phyloP scores from a whole-genome alignment of 1,284 basidiomycete species.

The Rhizopogon parksii region DNA sequence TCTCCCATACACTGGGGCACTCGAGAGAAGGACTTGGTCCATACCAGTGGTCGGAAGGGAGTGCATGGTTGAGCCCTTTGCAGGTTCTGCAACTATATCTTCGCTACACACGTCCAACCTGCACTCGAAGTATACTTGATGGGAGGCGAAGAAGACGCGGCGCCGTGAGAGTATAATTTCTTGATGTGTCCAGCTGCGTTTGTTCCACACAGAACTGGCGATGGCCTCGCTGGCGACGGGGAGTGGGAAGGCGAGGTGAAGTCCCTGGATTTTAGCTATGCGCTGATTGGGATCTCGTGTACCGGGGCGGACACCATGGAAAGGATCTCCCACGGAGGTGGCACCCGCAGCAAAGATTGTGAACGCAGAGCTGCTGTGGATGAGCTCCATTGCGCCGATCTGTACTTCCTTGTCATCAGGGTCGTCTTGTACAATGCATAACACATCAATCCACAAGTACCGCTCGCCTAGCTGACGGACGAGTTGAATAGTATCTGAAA shows the following conservation, averaged over 20 bases:
- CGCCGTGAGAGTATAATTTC: constrained; percentile 15
- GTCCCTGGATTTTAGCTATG: constrained; percentile 13
- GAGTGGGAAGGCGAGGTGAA: constrained; percentile 13
- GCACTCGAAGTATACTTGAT: constrained; percentile 19
- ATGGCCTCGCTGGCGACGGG: constrained; percentile 7
- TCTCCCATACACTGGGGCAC: no score
- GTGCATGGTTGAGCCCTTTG: no score
- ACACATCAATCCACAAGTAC: constrained; percentile 21
- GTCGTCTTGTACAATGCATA: constrained; percentile 20
- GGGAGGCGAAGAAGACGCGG: constrained; percentile 14
- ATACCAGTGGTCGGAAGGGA: no score
- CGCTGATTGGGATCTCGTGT: constrained; percentile 7
- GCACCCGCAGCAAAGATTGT: constrained; percentile 1
- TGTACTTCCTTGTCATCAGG: neutral
- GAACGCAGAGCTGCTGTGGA: constrained; percentile 1
- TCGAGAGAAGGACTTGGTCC: no score
- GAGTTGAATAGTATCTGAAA: constrained; percentile 16
- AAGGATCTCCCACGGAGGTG: neutral
- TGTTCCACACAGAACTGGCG: constrained; percentile 11
- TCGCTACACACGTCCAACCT: constrained; percentile 14
- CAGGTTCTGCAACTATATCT: constrained; percentile 12
- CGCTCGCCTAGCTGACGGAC: constrained; percentile 17
- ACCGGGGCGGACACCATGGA: constrained; percentile 7
- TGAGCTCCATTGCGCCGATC: constrained; percentile 1
- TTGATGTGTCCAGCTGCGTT: constrained; percentile 20